phyloP scores from a whole-genome alignment of 805 yeast species.

The Pichia phayaonensis region DNA sequence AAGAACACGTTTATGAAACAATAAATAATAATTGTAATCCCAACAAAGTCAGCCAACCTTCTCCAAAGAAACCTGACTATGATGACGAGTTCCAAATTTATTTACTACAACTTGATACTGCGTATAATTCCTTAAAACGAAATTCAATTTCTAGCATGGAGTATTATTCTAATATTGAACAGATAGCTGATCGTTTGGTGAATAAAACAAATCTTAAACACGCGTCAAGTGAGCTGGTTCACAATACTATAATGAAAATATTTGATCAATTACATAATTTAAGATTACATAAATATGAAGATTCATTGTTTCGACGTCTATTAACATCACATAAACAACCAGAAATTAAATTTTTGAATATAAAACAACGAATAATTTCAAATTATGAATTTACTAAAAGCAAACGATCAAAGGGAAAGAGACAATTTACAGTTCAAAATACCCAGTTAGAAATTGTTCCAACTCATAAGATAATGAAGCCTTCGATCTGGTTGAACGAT shows the following conservation, averaged over 20 bases:
- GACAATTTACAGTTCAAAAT: background rate
- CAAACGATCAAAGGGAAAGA: background rate
- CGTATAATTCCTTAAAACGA: background rate
- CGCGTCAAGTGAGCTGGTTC: background rate
- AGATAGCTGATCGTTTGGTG: background rate
- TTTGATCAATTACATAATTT: slow-evolving; percentile 15
- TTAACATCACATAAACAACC: background rate
- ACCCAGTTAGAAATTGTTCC: background rate
- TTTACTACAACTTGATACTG: background rate
- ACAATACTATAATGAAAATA: slow-evolving; percentile 5
- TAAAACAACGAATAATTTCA: background rate
- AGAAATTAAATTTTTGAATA: background rate
- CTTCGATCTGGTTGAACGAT: slow-evolving; percentile 1
- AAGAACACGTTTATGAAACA: background rate
- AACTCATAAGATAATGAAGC: background rate
- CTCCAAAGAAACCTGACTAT: background rate
- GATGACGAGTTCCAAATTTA: background rate
- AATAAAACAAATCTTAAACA: background rate
- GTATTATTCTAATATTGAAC: background rate
- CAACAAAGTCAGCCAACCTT: background rate
- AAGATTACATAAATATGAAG: slow-evolving; percentile 6
- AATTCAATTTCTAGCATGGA: background rate
- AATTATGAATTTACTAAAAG: background rate
- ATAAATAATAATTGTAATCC: too few species aligned
- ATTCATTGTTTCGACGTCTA: slow-evolving; percentile 6